Percentiles rank a stretch among this genome's conserved stretches.
phyloP scores from a whole-genome alignment of 2,329 filamentous ascomycete genomes.

The Cytospora piceae region DNA sequence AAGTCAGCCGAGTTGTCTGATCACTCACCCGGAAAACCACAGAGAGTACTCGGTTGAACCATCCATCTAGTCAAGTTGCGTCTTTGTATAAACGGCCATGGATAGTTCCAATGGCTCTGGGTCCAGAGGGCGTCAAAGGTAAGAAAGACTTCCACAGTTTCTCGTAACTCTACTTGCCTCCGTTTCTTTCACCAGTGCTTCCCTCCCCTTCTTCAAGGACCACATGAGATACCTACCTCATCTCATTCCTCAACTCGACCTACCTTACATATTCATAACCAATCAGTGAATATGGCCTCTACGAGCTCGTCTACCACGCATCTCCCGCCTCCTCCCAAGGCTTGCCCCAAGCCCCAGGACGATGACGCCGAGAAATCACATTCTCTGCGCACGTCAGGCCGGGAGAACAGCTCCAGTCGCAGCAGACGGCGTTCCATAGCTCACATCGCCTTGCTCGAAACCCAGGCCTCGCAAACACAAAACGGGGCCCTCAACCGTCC shows the following conservation, averaged over 20 bases:
- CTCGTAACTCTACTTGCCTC: slow-evolving; percentile 7
- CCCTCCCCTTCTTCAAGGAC: slow-evolving; percentile 14
- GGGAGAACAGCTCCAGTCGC: slow-evolving; percentile 24
- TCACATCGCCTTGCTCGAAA: slow-evolving; percentile 29
- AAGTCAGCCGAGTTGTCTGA: background rate
- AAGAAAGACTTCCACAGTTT: slow-evolving; percentile 10
- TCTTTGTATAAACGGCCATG: slow-evolving; percentile 5
- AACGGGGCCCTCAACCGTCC: slow-evolving; percentile 16
- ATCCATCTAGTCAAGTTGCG: background rate
- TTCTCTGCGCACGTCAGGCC: slow-evolving; percentile 15
- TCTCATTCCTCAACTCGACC: background rate
- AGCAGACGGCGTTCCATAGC: slow-evolving; percentile 26
- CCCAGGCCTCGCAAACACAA: slow-evolving; percentile 13
- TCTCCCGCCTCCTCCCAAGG: slow-evolving; percentile 18
- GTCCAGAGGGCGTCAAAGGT: slow-evolving; percentile 19
- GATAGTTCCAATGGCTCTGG: slow-evolving; percentile 9
- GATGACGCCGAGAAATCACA: slow-evolving; percentile 13
- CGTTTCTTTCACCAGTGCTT: background rate
- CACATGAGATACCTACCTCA: slow-evolving; percentile 7
- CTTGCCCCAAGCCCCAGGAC: slow-evolving; percentile 1
- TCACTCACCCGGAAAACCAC: slow-evolving; percentile 3
- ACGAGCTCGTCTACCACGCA: slow-evolving; percentile 15
- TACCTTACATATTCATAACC: background rate
- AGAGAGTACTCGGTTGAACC: slow-evolving; percentile 5
- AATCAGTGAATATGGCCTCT: slow-evolving; percentile 4